Percentiles rank a stretch among this genome's conserved stretches.
These are phyloP conservation scores for Leptographium procerum DNA, from an alignment of 2,329 filamentous ascomycete species.

Conservation along the genomic window DNA sequence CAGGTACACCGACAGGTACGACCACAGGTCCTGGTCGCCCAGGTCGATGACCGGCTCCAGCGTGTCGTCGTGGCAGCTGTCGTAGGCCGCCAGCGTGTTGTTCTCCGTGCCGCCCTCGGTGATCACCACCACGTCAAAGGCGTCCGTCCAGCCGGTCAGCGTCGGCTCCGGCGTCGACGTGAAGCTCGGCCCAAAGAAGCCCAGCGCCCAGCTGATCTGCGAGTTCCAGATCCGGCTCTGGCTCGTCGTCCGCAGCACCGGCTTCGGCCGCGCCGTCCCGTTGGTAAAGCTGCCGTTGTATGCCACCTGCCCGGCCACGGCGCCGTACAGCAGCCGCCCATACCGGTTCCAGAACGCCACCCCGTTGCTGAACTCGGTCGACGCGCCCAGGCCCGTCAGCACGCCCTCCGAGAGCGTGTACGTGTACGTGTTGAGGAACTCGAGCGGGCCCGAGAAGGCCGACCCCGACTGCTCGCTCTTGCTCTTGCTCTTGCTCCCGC, in stretches of 20 bases:
- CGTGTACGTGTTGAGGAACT: slow-evolving; percentile 40
- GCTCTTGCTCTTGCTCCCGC: slow-evolving; percentile 5
- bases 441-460: slow-evolving; percentile 30
- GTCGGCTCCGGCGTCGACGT: slow-evolving; percentile 23
- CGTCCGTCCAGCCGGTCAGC: slow-evolving; percentile 26
- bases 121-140: slow-evolving; percentile 37
- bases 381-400: slow-evolving; percentile 36
- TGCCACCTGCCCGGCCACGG: slow-evolving; percentile 30
- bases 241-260: slow-evolving; percentile 40
- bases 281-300: slow-evolving; percentile 35
- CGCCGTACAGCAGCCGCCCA: slow-evolving; percentile 40
- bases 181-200: slow-evolving; percentile 39
- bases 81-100: slow-evolving; percentile 40
- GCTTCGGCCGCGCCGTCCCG: slow-evolving; percentile 33
- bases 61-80: slow-evolving; percentile 33
- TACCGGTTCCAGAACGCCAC: slow-evolving; percentile 43
- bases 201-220: slow-evolving; percentile 39
- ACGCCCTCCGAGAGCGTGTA: slow-evolving; percentile 32
- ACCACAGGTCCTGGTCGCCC: slow-evolving; percentile 28
- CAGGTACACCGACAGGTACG: slow-evolving; percentile 35
- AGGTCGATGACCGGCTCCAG: slow-evolving; percentile 21
- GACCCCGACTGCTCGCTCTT: too few species aligned
- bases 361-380: slow-evolving; percentile 36
- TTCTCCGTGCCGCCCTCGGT: slow-evolving; percentile 37
- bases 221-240: slow-evolving; percentile 44